Evolutionary conservation across 208 protist genomes (phyloP).

Genomic region (Hexamita inflata): DNA sequence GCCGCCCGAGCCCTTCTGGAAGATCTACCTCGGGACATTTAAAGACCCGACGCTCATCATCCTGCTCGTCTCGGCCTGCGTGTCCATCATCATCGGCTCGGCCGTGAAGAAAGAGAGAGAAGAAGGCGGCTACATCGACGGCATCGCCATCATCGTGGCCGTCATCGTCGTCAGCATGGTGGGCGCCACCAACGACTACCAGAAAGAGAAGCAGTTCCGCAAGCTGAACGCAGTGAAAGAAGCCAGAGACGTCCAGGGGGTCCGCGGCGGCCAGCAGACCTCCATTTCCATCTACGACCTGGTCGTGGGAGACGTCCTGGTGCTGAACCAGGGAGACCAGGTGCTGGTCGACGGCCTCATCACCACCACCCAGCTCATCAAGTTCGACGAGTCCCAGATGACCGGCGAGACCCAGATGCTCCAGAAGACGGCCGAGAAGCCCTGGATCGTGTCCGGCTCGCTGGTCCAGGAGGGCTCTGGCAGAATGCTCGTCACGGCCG

Average conservation of each 20-base stretch:
- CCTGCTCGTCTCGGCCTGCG: slow-evolving; percentile 64
- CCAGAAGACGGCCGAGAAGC: slow-evolving; percentile 55
- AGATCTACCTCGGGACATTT: slow-evolving; percentile 60
- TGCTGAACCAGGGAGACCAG: slow-evolving; percentile 62
- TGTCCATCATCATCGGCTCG: slow-evolving; percentile 68
- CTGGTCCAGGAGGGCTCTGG: slow-evolving; percentile 50
- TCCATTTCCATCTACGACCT: slow-evolving; percentile 57
- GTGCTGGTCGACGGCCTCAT: slow-evolving; percentile 70
- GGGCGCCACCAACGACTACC: slow-evolving; percentile 73
- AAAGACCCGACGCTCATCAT: slow-evolving; percentile 70
- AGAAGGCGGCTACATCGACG: slow-evolving; percentile 90
- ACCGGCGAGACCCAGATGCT: slow-evolving; percentile 77
- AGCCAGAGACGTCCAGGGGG: slow-evolving; percentile 55
- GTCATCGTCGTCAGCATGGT: slow-evolving; percentile 73
- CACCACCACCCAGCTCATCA: slow-evolving; percentile 56
- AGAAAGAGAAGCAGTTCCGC: slow-evolving; percentile 74
- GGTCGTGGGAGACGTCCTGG: slow-evolving; percentile 63
- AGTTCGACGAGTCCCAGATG: slow-evolving; percentile 65
- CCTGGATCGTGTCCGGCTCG: slow-evolving; percentile 65
- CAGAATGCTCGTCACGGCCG: slow-evolving; percentile 54
- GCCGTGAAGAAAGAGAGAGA: slow-evolving; percentile 46
- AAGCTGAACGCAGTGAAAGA: slow-evolving; percentile 70
- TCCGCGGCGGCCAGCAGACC: slow-evolving; percentile 40
- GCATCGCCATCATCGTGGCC: slow-evolving; percentile 76
- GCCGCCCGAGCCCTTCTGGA: slow-evolving; percentile 56